Evolutionary conservation across 495 filamentous ascomycete genomes (phyloP).

Genomic region (Pseudotulostoma volvatum): DNA sequence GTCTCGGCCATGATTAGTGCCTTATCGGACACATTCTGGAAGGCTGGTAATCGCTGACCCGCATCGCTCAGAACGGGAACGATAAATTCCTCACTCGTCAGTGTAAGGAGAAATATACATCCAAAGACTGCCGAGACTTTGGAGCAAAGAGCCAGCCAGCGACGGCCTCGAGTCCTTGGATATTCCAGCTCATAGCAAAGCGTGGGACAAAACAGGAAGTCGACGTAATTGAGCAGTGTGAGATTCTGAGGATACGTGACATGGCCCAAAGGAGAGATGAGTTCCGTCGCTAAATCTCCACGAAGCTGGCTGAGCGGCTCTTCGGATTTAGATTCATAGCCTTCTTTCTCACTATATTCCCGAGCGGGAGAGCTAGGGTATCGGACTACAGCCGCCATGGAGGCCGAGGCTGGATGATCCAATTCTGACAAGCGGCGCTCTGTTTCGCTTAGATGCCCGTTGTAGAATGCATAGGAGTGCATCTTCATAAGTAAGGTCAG

Average conservation of each 20-base stretch:
- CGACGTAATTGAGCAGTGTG: conserved; percentile 60
- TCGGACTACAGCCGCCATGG: conserved; percentile 49
- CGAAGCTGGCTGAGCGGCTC: conserved; percentile 49
- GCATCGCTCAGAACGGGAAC: conserved; percentile 76
- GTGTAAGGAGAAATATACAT: conserved; percentile 84
- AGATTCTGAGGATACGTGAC: conserved; percentile 87
- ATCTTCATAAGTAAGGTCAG: conserved; percentile 94
- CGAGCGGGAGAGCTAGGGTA: conserved; percentile 50
- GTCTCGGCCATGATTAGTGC: conserved; percentile 73
- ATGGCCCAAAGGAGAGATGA: conserved; percentile 75
- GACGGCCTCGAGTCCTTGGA: conserved; percentile 54
- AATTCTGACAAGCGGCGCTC: conserved; percentile 61
- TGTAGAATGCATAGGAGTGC: conserved; percentile 96
- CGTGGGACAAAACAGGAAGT: conserved; percentile 85
- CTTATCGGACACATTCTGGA: conserved; percentile 43
- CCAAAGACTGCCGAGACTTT: conserved; percentile 88
- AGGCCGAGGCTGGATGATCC: conserved; percentile 56
- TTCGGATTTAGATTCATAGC: conserved; percentile 12
- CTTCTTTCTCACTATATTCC: conserved; percentile 17
- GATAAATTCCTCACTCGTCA: conserved; percentile 91
- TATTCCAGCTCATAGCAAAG: conserved; percentile 97
- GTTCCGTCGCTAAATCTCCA: conserved; percentile 74
- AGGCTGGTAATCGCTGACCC: conserved; percentile 41
- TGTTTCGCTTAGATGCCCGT: conserved; percentile 81
- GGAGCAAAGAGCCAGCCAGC: conserved; percentile 69